Conservation (phyloP, 495 filamentous ascomycete genomes). For the Pyronema domesticum region DNA sequence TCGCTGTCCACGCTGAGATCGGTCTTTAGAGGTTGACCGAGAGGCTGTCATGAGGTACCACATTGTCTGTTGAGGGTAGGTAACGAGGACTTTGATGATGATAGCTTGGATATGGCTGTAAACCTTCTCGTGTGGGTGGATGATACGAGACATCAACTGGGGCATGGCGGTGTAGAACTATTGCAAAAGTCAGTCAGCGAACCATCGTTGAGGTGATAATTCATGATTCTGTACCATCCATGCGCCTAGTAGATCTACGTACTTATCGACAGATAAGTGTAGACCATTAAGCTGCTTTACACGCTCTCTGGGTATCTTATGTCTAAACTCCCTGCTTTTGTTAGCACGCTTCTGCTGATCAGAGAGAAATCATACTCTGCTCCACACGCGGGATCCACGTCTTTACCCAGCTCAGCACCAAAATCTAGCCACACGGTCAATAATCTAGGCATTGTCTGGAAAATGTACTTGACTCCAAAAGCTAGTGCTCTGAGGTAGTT, state of each 20-base stretch:
- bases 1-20: constrained; percentile 34
- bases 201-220: background rate
- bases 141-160: constrained; percentile 82
- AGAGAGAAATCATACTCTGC: constrained; percentile 26
- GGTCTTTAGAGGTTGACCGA: constrained; percentile 34
- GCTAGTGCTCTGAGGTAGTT: constrained; percentile 76
- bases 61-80: constrained; percentile 76
- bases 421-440: constrained; percentile 90
- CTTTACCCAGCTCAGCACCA: constrained; percentile 51
- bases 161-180: constrained; percentile 77
- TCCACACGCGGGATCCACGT: constrained; percentile 48
- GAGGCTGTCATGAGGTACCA: constrained; percentile 81
- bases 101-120: constrained; percentile 56
- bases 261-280: constrained; percentile 55
- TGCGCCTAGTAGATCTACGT: constrained; percentile 55
- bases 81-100: constrained; percentile 60
- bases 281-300: constrained; percentile 50
- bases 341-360: background rate
- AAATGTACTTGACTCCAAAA: constrained; percentile 84
- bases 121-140: constrained; percentile 60
- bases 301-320: constrained; percentile 36
- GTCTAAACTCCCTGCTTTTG: constrained; percentile 33
- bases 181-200: constrained; percentile 9
- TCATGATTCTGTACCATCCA: constrained; percentile 33
- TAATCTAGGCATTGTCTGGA: constrained; percentile 76